Evolutionary conservation across 179 eudicot species (phyloP), one percentile per base, ranked within the genome.

Genomic region (Spinacia oleracea): DNA sequence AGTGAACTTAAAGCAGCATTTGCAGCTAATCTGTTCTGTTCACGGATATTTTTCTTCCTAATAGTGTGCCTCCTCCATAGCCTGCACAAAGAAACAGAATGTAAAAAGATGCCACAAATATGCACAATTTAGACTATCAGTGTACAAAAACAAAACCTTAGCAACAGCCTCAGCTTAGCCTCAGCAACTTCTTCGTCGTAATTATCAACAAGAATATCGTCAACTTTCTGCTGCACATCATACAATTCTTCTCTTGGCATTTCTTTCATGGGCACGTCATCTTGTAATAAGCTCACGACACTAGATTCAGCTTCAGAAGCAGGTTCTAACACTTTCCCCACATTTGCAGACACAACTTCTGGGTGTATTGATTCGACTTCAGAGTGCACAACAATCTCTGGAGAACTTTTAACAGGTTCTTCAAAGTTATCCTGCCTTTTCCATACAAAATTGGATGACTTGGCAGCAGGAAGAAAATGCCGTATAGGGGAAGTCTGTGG

Each of bases 1-100:
- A 94, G 91, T 62, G 90, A 92, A 88, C 82, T 86, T 77, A 94
- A 77, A 60, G 99, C 99, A 86, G 91, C 90, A 82, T 78, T 80
- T 81, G 97, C 89, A 38, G 98, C 91, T 71, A 94, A 81, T 82
- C 89, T 89, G 73, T 92, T 91, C 72, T 84, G 88, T 80, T 92
- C 92, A 23, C 92, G 93, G 46, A 91, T 45, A 70, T 89, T 87
- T 78, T 82, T 94, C 85, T 81, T 91, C 82, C 84, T 90, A 48
- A 72, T 42, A 62, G 84, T 79, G 23, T 85, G 90, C 82, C 93
- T 89, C 88, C 86, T 94, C 99, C 99, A 96, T 71, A 87, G 79
- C 90, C 99, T 96, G 86, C 81, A 79, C 60, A 82, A 68, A 68
- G 32, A 77, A 71, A 78, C 18, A 70, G 18, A 81, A 51, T 73